Conservation (phyloP, 768 basidiomycete species). For the Coprinopsis marcescibilis region DNA sequence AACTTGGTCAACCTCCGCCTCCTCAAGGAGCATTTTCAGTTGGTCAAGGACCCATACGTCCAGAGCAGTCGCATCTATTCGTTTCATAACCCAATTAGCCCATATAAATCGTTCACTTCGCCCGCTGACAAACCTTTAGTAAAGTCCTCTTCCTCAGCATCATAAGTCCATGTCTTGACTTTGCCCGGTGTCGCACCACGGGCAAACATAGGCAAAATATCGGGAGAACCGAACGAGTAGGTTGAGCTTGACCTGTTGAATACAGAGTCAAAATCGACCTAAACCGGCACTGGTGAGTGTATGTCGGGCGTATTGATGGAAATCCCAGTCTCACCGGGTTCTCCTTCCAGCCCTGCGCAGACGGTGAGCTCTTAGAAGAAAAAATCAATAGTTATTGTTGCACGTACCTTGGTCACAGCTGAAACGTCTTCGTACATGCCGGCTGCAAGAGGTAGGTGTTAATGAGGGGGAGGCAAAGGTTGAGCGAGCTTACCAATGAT, state of each 20-base stretch:
- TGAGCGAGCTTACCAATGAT: slow-evolving; percentile 54
- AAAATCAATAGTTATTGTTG: not conserved
- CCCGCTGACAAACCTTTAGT: slow-evolving; percentile 63
- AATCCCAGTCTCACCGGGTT: slow-evolving; percentile 53
- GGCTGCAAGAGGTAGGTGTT: slow-evolving; percentile 26
- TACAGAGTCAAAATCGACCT: slow-evolving; percentile 81
- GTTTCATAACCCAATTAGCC: too few species aligned
- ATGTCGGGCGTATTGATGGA: slow-evolving; percentile 19
- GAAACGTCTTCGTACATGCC: slow-evolving; percentile 92
- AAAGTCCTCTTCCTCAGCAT: slow-evolving; percentile 78
- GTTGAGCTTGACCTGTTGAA: slow-evolving; percentile 78
- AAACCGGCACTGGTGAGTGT: slow-evolving; percentile 2
- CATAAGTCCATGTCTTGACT: slow-evolving; percentile 72
- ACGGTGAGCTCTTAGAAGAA: slow-evolving; percentile 1
- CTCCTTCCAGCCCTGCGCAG: slow-evolving; percentile 71
- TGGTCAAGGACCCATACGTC: slow-evolving; percentile 79
- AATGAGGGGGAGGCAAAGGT: not conserved
- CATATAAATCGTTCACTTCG: too few species aligned
- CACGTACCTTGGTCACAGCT: slow-evolving; percentile 72
- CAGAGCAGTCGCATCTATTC: slow-evolving; percentile 64
- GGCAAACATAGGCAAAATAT: slow-evolving; percentile 84
- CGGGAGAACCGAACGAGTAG: slow-evolving; percentile 83
- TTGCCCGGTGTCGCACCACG: slow-evolving; percentile 65
- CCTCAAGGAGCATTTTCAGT: slow-evolving; percentile 53
- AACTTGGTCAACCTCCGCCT: slow-evolving; percentile 48